Evolutionary conservation across 352 stramenopile species (phyloP).

Genomic region (Phytopythium cucurbitacearum): DNA sequence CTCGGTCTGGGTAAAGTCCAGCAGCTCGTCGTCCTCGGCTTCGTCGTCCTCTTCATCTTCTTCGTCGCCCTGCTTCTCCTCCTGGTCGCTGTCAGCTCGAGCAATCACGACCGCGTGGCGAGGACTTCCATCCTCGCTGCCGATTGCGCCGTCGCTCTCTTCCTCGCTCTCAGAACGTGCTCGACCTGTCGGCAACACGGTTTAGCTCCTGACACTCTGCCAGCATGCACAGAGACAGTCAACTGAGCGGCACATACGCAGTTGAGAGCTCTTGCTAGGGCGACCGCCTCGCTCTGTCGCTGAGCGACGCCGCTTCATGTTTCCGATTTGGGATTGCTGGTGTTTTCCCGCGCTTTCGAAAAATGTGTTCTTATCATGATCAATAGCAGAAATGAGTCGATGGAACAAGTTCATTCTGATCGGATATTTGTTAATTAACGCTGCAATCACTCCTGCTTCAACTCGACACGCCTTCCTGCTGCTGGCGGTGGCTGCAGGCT

Average conservation of each 20-base stretch:
- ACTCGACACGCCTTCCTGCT: no score
- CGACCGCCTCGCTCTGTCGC: conserved; percentile 12
- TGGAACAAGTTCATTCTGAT: no score
- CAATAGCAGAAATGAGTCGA: neutral
- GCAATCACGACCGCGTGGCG: conserved; percentile 18
- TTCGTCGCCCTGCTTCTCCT: conserved; percentile 11
- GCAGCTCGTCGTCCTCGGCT: conserved; percentile 37
- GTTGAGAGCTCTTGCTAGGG: conserved; percentile 27
- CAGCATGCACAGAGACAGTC: neutral
- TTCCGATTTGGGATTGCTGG: neutral
- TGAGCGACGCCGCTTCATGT: conserved; percentile 36
- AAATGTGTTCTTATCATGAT: neutral
- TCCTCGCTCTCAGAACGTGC: conserved; percentile 26
- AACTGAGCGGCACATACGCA: conserved; percentile 15
- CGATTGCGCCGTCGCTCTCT: conserved; percentile 8
- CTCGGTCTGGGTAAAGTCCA: conserved; percentile 82
- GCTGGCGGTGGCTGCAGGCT: neutral
- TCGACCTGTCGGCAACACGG: neutral
- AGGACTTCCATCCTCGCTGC: conserved; percentile 24
- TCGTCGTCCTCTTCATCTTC: conserved; percentile 11
- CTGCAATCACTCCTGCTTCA: conserved; percentile 1
- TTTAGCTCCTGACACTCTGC: neutral
- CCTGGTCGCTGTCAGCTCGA: conserved; percentile 12
- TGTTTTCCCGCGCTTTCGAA: conserved; percentile 13
- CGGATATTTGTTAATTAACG: no score